Evolutionary conservation across 768 basidiomycete genomes (phyloP).

Genomic region (Lactifluus hygrophoroides): DNA sequence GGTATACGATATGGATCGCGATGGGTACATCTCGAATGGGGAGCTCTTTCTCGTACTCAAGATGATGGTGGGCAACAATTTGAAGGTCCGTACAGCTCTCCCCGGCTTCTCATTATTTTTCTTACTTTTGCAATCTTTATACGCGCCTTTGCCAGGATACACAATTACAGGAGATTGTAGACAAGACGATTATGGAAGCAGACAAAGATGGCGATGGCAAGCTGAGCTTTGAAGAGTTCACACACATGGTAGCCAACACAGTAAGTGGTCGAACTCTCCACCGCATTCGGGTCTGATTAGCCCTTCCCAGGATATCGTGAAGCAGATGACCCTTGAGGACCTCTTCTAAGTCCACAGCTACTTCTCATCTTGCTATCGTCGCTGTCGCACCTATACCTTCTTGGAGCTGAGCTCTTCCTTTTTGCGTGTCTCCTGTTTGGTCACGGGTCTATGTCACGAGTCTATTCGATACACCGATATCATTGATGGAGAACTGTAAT

Average conservation of each 20-base stretch:
- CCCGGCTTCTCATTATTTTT: not conserved
- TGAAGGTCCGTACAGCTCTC: slow-evolving; percentile 55
- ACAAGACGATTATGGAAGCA: slow-evolving; percentile 99
- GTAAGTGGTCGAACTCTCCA: slow-evolving; percentile 36
- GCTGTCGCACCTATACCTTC: slow-evolving; percentile 3
- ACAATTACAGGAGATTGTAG: slow-evolving; percentile 98
- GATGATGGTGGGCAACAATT: slow-evolving; percentile 99
- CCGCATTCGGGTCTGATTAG: not conserved
- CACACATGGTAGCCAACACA: slow-evolving; percentile 94
- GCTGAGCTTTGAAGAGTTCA: slow-evolving; percentile 94
- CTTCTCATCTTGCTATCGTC: not conserved
- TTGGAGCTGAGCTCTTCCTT: slow-evolving; percentile 5
- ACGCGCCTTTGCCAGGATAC: too few species aligned
- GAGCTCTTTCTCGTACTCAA: slow-evolving; percentile 97
- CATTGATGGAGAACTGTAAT: slow-evolving; percentile 14
- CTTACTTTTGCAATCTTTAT: too few species aligned
- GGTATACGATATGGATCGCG: slow-evolving; percentile 97
- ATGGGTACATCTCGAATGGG: slow-evolving; percentile 96
- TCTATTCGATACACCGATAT: slow-evolving; percentile 9
- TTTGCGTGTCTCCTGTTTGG: not conserved
- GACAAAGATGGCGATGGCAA: slow-evolving; percentile 98
- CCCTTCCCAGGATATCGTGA: slow-evolving; percentile 77
- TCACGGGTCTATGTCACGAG: not conserved
- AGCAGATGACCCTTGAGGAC: slow-evolving; percentile 97
- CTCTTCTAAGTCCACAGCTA: slow-evolving; percentile 47